phyloP scores from a whole-genome alignment of 768 basidiomycete species.

The Amylocystis lapponica region DNA sequence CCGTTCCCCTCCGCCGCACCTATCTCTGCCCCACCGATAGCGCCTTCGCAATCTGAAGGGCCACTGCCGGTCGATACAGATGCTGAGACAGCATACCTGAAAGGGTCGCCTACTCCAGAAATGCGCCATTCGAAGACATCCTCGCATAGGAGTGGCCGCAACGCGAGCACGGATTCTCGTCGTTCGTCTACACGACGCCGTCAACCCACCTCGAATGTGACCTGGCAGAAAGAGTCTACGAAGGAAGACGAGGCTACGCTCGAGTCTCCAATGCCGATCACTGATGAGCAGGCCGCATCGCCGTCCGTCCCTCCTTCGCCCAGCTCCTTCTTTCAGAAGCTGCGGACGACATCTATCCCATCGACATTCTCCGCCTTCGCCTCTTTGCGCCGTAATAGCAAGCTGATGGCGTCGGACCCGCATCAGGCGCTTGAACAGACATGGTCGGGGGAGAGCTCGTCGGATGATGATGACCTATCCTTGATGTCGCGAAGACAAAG shows the following conservation, averaged over 20 bases:
- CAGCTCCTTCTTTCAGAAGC: conserved; percentile 12
- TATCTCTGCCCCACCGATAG: conserved; percentile 7
- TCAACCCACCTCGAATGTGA: not conserved
- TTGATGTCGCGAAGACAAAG: conserved; percentile 13
- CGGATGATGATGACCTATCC: conserved; percentile 22
- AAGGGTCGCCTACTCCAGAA: conserved; percentile 9
- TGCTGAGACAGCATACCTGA: conserved; percentile 63
- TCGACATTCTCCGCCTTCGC: conserved; percentile 19
- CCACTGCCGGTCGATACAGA: conserved; percentile 78
- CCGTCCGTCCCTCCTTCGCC: not conserved
- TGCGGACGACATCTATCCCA: conserved; percentile 17
- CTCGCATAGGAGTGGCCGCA: no score
- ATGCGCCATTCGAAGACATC: no score
- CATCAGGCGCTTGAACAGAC: conserved; percentile 7
- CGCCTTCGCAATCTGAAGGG: conserved; percentile 38
- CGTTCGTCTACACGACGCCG: conserved; percentile 1
- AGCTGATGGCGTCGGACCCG: not conserved
- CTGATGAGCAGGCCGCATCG: conserved; percentile 1
- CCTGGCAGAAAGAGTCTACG: not conserved
- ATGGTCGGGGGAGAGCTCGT: conserved; percentile 23
- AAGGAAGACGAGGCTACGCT: conserved; percentile 11
- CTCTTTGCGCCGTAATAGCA: conserved; percentile 14
- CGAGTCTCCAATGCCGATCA: conserved; percentile 11
- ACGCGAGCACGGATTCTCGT: not conserved
- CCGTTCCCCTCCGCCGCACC: conserved; percentile 2